Evolutionary conservation across 257 asterid species (phyloP), one percentile per base, ranked within the genome.

Genomic region (Paulownia fortunei): DNA sequence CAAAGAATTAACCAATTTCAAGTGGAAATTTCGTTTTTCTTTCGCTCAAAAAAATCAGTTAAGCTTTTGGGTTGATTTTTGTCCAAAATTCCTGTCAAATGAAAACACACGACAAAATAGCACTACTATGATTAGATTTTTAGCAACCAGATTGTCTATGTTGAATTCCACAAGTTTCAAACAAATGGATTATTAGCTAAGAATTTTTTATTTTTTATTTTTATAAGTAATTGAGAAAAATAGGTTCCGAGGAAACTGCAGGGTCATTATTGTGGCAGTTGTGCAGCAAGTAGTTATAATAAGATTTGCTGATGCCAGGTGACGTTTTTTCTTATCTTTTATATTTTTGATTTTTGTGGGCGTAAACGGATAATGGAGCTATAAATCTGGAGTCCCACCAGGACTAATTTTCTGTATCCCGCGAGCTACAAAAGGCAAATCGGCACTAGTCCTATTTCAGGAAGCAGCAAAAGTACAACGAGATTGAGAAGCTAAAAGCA

Each of bases 391-490:
- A n/a, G n/a, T n/a, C n/a, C n/a, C n/a, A n/a, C n/a, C 13, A 1
- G 47, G 18, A 34, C 34, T 23, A 66, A 34, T 24, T 72, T 55
- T 41, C 18, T 41, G 69, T 16, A 41, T 18, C 23, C 7, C 7
- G 18, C 23, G 60, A 68, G 42, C 72, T 36, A 76, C 1, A 15
- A 60, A 61, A 24, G 7, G 71, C 42, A 60, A 60, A 65, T 74
- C 71, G 27, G 18, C 21, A 21, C 70, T 16, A 18, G 4, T 63
- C n/a, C 49, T 26, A 46, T 16, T 6, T 47, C 60, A 60, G 36
- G 55, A 26, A 60, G 52, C 49, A 34, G 36, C 69, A n/a, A 32
- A 59, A 62, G 16, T 44, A n/a, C 5, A 60, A 12, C 13, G 75
- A 73, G 37, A 24, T 36, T 52, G 4, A 61, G 7, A 51, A 34